A percentile compares a stretch with the other conserved stretches of the same genome.
Conservation (phyloP, 2,329 filamentous ascomycete species). For the Alternaria brassicicola region DNA sequence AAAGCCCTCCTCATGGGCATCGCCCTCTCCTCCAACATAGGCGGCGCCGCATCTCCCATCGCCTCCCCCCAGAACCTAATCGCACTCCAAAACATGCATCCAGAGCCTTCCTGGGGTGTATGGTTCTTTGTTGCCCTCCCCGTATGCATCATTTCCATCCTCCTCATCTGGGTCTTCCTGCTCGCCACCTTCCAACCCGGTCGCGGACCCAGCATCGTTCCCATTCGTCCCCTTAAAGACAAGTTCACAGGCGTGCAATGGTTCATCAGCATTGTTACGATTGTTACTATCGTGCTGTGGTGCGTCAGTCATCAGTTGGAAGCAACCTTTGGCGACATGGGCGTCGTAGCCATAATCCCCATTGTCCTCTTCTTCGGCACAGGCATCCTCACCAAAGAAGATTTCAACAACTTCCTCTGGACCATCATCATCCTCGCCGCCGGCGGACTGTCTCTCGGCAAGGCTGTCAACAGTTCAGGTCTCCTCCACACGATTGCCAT, state of each 20-base stretch:
- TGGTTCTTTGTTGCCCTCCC: slow-evolving; percentile 98
- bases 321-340: slow-evolving; percentile 92
- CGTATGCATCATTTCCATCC: slow-evolving; percentile 85
- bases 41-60: slow-evolving; percentile 94
- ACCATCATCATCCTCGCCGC: slow-evolving; percentile 99
- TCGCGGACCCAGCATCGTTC: slow-evolving; percentile 84
- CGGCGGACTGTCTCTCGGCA: slow-evolving; percentile 88
- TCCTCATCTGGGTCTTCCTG: slow-evolving; percentile 87
- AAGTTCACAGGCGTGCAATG: slow-evolving; percentile 86
- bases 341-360: slow-evolving; percentile 94
- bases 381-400: slow-evolving; percentile 95
- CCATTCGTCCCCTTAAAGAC: slow-evolving; percentile 89
- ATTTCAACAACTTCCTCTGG: slow-evolving; percentile 99
- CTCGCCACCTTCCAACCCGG: slow-evolving; percentile 85
- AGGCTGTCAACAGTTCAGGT: slow-evolving; percentile 91
- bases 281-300: slow-evolving; percentile 88
- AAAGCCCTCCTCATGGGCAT: slow-evolving; percentile 96
- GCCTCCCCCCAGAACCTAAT: slow-evolving; percentile 98
- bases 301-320: slow-evolving; percentile 91
- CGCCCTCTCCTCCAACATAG: slow-evolving; percentile 92
- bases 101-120: slow-evolving; percentile 86
- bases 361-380: slow-evolving; percentile 96
- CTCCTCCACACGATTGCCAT: slow-evolving; percentile 86
- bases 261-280: slow-evolving; percentile 85
- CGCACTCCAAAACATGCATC: slow-evolving; percentile 92